Evolutionary conservation across 345 rosid genomes (phyloP), one percentile per base, ranked within the genome.

Genomic region (Clausena lansium): DNA sequence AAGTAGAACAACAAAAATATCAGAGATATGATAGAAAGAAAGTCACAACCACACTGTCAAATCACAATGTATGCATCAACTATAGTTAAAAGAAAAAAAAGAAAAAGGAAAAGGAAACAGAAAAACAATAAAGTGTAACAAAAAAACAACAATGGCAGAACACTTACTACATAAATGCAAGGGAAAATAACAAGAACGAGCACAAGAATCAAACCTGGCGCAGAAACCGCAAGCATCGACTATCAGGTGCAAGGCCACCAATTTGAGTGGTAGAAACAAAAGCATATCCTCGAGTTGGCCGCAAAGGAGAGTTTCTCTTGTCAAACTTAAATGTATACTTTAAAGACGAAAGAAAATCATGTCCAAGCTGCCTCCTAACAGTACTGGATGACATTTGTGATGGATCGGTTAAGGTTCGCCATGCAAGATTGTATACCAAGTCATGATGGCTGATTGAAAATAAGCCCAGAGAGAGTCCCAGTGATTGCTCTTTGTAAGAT

Each of bases 221-320:
- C 78, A 92, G 60, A 80, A 94, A 96, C 59, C 90, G 93, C 76
- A 91, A 77, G 87, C 93, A 88, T 79, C 90, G 91, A 80, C 91
- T 88, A 81, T 94, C 99, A 74, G 99, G 99, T 72, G 90, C 85
- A 85, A 96, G 91, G 67, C 99, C 99, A 75, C 94, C 92, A 78
- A 96, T 76, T 64, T 91, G 97, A 79, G 95, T 86, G 41, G 87
- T 85, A 73, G 93, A 91, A 63, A 84, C 84, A 85, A 96, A 90
- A 73, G 98, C 92, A 85, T 87, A 90, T 67, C 99, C 98, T 69
- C n/a, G 77, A 22, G 94, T 89, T 77, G 99, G 99, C 85, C 99
- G 89, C 80, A 89, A 38, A 70, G 77, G 71, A 28, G 98, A 94
- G 85, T 91, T 87, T 88, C 99, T 87, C 86, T 67, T 69, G 84